A percentile compares a stretch with the other conserved stretches of the same genome.
Evolutionary conservation across 495 filamentous ascomycete genomes (phyloP).

Genomic region (Penicillium cinerascens): DNA sequence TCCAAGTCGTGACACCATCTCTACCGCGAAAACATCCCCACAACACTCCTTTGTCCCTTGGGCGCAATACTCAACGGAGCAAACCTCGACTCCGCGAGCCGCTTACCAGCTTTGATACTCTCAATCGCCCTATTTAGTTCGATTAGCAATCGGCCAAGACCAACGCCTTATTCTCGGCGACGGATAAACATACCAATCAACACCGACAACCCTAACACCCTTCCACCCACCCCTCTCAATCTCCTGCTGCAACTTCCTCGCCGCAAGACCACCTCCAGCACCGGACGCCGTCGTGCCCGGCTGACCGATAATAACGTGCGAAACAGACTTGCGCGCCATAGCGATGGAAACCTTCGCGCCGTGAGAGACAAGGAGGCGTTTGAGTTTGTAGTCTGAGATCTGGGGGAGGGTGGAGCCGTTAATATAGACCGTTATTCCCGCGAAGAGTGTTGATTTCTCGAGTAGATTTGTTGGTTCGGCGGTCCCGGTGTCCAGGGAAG

Average conservation of each 20-base stretch:
- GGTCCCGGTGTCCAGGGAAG: background rate
- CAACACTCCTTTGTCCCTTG: conserved; percentile 61
- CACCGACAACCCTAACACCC: conserved; percentile 75
- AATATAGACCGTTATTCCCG: conserved; percentile 70
- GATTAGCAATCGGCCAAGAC: background rate
- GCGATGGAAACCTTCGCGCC: conserved; percentile 67
- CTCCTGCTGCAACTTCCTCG: conserved; percentile 79
- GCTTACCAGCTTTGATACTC: conserved; percentile 69
- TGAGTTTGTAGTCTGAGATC: conserved; percentile 84
- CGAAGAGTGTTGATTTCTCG: conserved; percentile 54
- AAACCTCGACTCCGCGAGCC: conserved; percentile 73
- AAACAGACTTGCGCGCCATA: conserved; percentile 68
- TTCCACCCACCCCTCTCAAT: conserved; percentile 55
- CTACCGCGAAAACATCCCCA: conserved; percentile 37
- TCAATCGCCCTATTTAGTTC: conserved; percentile 64
- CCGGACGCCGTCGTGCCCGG: conserved; percentile 43
- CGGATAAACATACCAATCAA: conserved; percentile 66
- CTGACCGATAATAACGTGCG: conserved; percentile 79
- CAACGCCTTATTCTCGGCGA: no score
- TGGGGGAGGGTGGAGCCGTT: conserved; percentile 81
- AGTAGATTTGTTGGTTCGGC: background rate
- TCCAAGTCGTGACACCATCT: no score
- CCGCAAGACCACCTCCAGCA: conserved; percentile 75
- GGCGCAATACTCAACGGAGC: conserved; percentile 55
- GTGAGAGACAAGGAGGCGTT: conserved; percentile 67